Base-by-base conservation (phyloP, 2,329 filamentous ascomycete species). In the Fusarium anthophilum region DNA sequence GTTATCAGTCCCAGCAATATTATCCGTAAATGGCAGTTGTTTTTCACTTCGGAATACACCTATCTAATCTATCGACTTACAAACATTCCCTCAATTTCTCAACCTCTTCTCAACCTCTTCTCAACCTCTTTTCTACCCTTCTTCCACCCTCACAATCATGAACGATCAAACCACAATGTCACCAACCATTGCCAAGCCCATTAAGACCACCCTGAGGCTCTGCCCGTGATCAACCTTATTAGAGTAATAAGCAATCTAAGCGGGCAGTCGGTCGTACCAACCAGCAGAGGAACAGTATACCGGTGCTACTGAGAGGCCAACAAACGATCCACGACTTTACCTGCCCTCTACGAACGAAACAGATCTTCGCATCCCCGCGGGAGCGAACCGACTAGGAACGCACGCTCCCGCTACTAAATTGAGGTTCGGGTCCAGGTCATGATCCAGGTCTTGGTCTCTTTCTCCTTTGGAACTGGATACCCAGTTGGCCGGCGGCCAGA, bases 401-500 rank as follows among this genome's bases (percentile, higher is more conserved):
- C 72, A 66, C 60, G 48, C 59, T 73, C 60, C 72, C 72, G 72
- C 50, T 75, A 53, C 47, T 56, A 50, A 44, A 28, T 51, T 54
- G 37, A 43, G 47, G 63, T 50, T 32, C 41, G n/a, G 60, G 28
- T 57, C 37, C 35, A 56, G 47, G 63, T 67, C 47, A 48, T 26
- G 64, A 48, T 60, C 47, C 35, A 41, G 48, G 50, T 55, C 55
- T 62, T 62, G 61, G 45, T 51, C 67, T 54, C 43, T 53, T 28
- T 48, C 53, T 65, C 26, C 15, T 28, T 64, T 41, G 38, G 48
- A 54, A 45, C 37, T 53, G 28, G 50, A 63, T 32, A 47, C 66
- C 58, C 59, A 69, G 28, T 41, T 56, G 45, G 60, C 67, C 60
- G 66, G 60, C 67, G 54, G 67, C 66, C 53, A 69, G 51, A 39